Base-by-base conservation (phyloP, 805 yeast species). In the Metschnikowia anglica region DNA sequence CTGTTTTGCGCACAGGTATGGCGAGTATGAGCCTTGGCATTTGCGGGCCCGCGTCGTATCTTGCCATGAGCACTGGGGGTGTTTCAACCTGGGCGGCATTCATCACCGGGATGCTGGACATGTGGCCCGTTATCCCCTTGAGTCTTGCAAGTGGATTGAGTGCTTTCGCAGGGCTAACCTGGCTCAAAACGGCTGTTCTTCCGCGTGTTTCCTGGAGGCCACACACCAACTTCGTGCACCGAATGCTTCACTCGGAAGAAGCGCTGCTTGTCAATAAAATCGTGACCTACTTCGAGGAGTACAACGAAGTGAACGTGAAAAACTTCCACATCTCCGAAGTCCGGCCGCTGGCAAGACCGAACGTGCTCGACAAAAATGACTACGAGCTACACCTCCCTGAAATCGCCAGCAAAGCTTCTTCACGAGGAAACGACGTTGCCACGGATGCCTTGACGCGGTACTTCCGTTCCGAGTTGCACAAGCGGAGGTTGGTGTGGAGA, bases 211-310 rank as follows among this genome's bases (percentile, higher is more conserved):
- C 68, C 21, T 68, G 72, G 74, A 41, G 76, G 30, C 58, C 59
- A 5, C 65, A 72, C 40, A 62, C 59, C 12, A 51, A 58, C 2
- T 26, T 54, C 5, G 30, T 55, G 18, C 52, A 63, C 44, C 63
- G 66, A 13, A 50, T 52, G 20, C 32, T 55, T 6, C 68, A 67
- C 41, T 52, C 56, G 8, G 60, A 61, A 9, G 74, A 70, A 44
- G 48, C 69, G 6, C 33, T 58, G 3, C 41, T 55, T 7, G 56
- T 66, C 11, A 66, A 68, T 46, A 58, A 60, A 39, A 60, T 71
- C 19, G 56, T 72, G 41, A 60, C 62, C 7, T 65, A 67, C 43
- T 72, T 64, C 41, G 76, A 72, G 48, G 76, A 72, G 54, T 58
- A 62, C 45, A 63, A 63, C 43, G 76, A 72, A 41, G 53, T 68